Percentiles rank a stretch among this genome's conserved stretches.
phyloP scores from a whole-genome alignment of 495 filamentous ascomycete species.

The Podospora conica region DNA sequence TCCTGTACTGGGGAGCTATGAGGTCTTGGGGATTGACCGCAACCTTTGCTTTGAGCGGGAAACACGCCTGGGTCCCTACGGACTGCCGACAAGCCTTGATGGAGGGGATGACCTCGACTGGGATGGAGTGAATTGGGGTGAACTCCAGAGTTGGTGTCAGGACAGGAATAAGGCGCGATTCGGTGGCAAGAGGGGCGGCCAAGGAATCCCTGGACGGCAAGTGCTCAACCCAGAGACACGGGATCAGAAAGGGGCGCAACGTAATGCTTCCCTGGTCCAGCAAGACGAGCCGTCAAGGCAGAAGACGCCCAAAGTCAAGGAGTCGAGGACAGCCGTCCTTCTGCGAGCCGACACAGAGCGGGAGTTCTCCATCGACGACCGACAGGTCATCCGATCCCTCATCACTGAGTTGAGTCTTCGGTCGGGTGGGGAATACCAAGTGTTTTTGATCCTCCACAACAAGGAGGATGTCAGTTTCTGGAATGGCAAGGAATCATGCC shows the following conservation, averaged over 20 bases:
- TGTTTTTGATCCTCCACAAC: slow-evolving; percentile 70
- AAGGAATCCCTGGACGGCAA: no score
- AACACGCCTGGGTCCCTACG: slow-evolving; percentile 78
- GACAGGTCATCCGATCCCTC: slow-evolving; percentile 63
- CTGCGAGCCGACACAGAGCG: slow-evolving; percentile 64
- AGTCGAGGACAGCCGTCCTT: slow-evolving; percentile 60
- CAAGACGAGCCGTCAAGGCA: not conserved
- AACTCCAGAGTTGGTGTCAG: slow-evolving; percentile 59
- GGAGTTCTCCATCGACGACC: slow-evolving; percentile 63
- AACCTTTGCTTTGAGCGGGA: slow-evolving; percentile 90
- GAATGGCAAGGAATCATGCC: slow-evolving; percentile 47
- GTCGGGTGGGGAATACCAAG: slow-evolving; percentile 70
- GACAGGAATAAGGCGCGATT: slow-evolving; percentile 59
- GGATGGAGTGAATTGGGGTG: slow-evolving; percentile 63
- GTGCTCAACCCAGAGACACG: no score
- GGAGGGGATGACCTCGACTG: slow-evolving; percentile 49
- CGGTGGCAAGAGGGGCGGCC: slow-evolving; percentile 5
- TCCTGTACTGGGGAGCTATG: slow-evolving; percentile 71
- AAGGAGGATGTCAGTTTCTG: slow-evolving; percentile 56
- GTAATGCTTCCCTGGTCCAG: not conserved
- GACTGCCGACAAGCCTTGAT: slow-evolving; percentile 45
- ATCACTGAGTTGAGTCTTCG: slow-evolving; percentile 66
- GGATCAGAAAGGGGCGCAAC: not conserved
- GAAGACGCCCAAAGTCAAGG: slow-evolving; percentile 14
- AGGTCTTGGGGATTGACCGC: slow-evolving; percentile 62